Base-by-base conservation (phyloP, 768 basidiomycete species). In the Suillus ampliporus region DNA sequence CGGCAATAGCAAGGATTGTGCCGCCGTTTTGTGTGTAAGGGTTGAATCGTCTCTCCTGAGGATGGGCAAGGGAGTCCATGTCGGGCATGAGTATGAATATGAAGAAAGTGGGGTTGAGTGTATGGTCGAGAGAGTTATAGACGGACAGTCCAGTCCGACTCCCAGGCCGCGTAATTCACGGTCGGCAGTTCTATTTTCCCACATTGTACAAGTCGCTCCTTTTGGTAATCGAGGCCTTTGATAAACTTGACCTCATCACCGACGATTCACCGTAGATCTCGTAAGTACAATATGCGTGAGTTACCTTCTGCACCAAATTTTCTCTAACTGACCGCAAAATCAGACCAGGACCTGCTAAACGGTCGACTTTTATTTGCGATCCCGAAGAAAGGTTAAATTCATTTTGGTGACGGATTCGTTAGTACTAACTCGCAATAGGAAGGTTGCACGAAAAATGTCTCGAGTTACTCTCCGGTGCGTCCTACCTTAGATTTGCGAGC, bases 21-120 rank as follows among this genome's bases (percentile, higher is more conserved):
- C 97, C 97, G 35, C 97, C 97, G 69, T 98, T 98, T 68, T 94
- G 88, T 2, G 89, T 83, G 85, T 97, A 97, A 0, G 95, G 95
- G 71, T 93, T 89, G 80, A 97, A 96, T 46, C 83, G 81, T 51
- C 86, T 80, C 68, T 89, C 83, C 61, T 86, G 84, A 26, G 81
- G 79, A 41, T 77, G 74, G 2, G 76, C 68, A 47, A 77, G 61
- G 26, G 79, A 74, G 50, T 78, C 69, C 75, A 80, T 80, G 65
- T 74, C 78, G 34, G 75, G 75, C 77, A 80, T 80, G 35, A 50
- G 23, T 34, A 54, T 57, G 26, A 57, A 17, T 15, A 28, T 8
- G 44, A 37, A 51, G n/a, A 31, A 57, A 10, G 53, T n/a, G 14
- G 43, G 40, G 15, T 34, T 15, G n/a, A 44, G n/a, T 15, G 44